phyloP scores from a whole-genome alignment of 768 basidiomycete genomes.

The Cystoderma amianthinum region DNA sequence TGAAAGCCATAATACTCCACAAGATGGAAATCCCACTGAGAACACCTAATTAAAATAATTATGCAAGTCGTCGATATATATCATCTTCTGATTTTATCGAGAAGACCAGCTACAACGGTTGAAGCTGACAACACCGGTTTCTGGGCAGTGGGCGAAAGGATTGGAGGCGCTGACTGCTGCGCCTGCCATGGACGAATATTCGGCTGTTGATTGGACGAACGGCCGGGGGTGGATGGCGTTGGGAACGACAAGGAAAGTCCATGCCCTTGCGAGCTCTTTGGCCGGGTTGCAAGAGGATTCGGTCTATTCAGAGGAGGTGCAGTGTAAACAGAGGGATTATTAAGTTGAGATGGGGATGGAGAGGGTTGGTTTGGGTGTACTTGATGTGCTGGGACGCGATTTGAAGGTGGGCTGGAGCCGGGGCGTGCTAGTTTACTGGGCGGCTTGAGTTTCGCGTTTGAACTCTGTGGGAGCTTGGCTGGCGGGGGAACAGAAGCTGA shows the following conservation, averaged over 20 bases:
- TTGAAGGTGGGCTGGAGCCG: conserved; percentile 1
- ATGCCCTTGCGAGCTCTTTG: not conserved
- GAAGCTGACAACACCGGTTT: not conserved
- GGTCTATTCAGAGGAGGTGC: conserved; percentile 20
- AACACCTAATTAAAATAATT: too few species aligned
- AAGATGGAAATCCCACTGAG: too few species aligned
- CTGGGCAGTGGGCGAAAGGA: not conserved
- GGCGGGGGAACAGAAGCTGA: not conserved
- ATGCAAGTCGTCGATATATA: too few species aligned
- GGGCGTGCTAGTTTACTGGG: conserved; percentile 5
- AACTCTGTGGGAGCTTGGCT: not conserved
- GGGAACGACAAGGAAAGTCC: not conserved
- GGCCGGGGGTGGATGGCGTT: not conserved
- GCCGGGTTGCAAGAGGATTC: conserved; percentile 8
- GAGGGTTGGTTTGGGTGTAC: conserved; percentile 27
- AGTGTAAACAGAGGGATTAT: conserved; percentile 30
- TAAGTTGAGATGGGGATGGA: conserved; percentile 35
- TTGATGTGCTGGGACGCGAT: conserved; percentile 20
- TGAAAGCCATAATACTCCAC: too few species aligned
- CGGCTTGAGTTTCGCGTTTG: conserved; percentile 5
- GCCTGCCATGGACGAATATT: not conserved
- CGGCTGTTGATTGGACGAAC: not conserved
- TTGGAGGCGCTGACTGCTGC: not conserved
- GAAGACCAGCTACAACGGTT: not conserved
- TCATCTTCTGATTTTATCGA: not conserved